Evolutionary conservation across 2,329 filamentous ascomycete species (phyloP), one percentile per base, ranked within the genome.

Genomic region (Curvularia verruculosa): DNA sequence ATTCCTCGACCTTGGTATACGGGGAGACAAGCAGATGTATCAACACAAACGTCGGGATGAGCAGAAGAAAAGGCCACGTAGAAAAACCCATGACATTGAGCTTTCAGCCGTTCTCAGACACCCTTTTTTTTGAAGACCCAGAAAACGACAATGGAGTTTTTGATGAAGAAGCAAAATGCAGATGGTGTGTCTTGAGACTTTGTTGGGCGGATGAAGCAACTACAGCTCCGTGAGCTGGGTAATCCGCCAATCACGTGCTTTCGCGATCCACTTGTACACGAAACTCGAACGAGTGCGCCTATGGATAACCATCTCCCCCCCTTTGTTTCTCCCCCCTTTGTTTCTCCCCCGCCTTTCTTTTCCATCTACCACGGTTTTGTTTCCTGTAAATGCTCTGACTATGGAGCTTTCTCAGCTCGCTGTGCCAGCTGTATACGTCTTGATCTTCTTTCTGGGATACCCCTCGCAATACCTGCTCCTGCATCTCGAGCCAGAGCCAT

Each of bases 1-100:
- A 98, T 78, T 99, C 95, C 77, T 99, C 95, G 58, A 99, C 95
- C 77, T 99, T 99, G 55, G 93, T 97, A 80, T 96, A 94, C 0
- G 95, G 95, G 10, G 93, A 87, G 23, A 87, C 74, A 59, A 87
- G 71, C 53, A 96, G 85, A 76, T 96, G 91, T 52, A 89, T 53
- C 56, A 90, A 74, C 56, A 75, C 60, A 47, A 69, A 60, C 3
- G 59, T 49, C 4, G 74, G 73, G 24, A 75, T 73, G 13, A 76
- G 68, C 19, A 67, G 50, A 43, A 70, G 70, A 49, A 73, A 68
- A 3, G 70, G 55, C 68, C 66, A 68, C 34, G 64, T 61, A 9
- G 65, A 49, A 18, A 58, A 23, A 21, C 63, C 48, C 72, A 75
- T 75, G 31, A 24, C 57, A 52, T 55, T n/a, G 26, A 36, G 37